phyloP scores from a whole-genome alignment of 768 basidiomycete genomes.

The Russula vinacea region DNA sequence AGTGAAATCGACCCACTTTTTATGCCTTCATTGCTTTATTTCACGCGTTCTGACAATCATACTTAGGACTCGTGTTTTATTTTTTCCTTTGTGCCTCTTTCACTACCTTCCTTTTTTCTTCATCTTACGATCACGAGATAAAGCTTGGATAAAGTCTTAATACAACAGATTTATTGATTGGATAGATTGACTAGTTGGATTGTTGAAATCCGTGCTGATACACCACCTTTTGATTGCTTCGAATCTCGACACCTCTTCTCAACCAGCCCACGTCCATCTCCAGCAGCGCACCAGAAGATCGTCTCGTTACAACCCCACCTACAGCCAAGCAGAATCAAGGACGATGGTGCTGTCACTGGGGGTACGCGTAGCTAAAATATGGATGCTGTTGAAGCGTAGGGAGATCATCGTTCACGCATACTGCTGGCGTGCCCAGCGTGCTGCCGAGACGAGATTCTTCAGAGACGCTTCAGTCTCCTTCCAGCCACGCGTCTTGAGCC shows the following conservation, averaged over 20 bases:
- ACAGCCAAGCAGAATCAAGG: constrained; percentile 18
- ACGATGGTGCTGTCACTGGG: constrained; percentile 29
- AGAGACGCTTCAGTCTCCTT: constrained; percentile 93
- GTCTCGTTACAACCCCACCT: constrained; percentile 27
- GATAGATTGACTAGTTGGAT: constrained; percentile 44
- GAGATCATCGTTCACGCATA: constrained; percentile 58
- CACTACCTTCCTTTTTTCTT: not conserved
- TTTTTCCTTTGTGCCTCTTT: not conserved
- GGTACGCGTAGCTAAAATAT: constrained; percentile 61
- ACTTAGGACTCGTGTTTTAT: not conserved
- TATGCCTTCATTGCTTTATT: constrained; percentile 1
- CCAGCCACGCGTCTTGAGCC: constrained; percentile 98
- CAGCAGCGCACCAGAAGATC: not conserved
- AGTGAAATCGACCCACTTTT: constrained; percentile 1
- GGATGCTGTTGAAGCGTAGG: constrained; percentile 91
- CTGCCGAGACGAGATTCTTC: constrained; percentile 82
- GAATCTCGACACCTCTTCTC: constrained; percentile 23
- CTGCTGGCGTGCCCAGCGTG: constrained; percentile 86
- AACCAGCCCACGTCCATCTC: constrained; percentile 19
- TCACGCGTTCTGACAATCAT: not conserved
- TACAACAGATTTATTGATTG: constrained; percentile 16
- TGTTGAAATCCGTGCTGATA: constrained; percentile 76
- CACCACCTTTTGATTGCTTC: constrained; percentile 30
- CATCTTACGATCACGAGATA: not conserved
- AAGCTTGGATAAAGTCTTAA: not conserved